Conservation (phyloP, 2,329 filamentous ascomycete species). For the Colletotrichum sp. region DNA sequence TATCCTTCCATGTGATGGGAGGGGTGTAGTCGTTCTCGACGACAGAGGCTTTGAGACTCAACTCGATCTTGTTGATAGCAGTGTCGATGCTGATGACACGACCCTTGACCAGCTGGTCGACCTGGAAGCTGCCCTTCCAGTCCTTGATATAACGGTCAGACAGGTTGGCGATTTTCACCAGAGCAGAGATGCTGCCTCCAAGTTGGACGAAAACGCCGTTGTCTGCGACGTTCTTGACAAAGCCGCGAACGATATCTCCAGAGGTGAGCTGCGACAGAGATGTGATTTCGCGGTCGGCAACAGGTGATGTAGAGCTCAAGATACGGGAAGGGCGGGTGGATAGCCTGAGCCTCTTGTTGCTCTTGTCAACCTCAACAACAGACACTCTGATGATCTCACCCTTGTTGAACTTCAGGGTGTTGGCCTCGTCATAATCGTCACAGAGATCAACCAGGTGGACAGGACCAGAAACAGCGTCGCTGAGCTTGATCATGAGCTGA, state of each 20-base stretch:
- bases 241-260: conserved; percentile 86
- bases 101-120: conserved; percentile 90
- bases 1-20: conserved; percentile 75
- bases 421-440: conserved; percentile 85
- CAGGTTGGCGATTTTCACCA: conserved; percentile 85
- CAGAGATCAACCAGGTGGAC: conserved; percentile 83
- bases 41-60: conserved; percentile 86
- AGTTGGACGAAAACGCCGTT: conserved; percentile 88
- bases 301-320: conserved; percentile 80
- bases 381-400: conserved; percentile 90
- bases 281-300: conserved; percentile 82
- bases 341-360: conserved; percentile 84
- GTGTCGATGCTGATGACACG: conserved; percentile 78
- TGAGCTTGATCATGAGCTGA: conserved; percentile 84
- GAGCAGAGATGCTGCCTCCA: conserved; percentile 80
- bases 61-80: conserved; percentile 73
- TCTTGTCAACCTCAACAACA: conserved; percentile 77
- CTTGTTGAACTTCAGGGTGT: conserved; percentile 77
- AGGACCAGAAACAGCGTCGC: conserved; percentile 78
- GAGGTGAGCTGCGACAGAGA: conserved; percentile 73
- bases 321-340: conserved; percentile 88
- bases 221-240: conserved; percentile 88
- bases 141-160: conserved; percentile 93
- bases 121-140: conserved; percentile 88
- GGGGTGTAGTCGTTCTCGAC: conserved; percentile 81